Conservation (phyloP, 768 basidiomycete genomes). For the Leccinellum luteum region DNA sequence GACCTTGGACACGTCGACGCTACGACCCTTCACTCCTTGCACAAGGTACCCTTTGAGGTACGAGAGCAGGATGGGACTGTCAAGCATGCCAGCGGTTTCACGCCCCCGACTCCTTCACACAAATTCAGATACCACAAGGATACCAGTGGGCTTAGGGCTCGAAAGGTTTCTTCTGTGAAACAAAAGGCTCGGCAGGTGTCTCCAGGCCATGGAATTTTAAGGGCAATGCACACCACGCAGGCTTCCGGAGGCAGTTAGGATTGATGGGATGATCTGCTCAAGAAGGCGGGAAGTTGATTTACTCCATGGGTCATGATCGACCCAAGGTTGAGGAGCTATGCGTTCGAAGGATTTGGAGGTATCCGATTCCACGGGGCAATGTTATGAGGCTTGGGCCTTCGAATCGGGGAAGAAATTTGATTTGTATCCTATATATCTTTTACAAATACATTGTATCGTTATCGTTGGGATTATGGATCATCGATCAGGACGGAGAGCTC, state of each 20-base stretch:
- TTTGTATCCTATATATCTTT: neutral
- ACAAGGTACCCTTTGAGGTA: conserved; percentile 45
- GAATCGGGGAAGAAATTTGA: neutral
- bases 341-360: neutral
- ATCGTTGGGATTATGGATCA: too few relatives aligned
- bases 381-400: neutral
- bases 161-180: conserved; percentile 16
- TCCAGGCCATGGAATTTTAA: conserved; percentile 12
- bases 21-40: conserved; percentile 21
- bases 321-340: neutral
- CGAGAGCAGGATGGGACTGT: conserved; percentile 36
- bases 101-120: conserved; percentile 40
- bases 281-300: conserved; percentile 1
- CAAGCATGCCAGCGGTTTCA: conserved; percentile 42
- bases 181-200: conserved; percentile 11
- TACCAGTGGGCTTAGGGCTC: conserved; percentile 12
- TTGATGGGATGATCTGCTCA: conserved; percentile 4
- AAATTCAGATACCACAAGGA: conserved; percentile 30
- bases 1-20: conserved; percentile 26
- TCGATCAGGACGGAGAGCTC: too few relatives aligned
- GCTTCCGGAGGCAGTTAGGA: conserved; percentile 14
- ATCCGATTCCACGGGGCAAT: neutral
- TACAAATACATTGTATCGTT: neutral
- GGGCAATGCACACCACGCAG: conserved; percentile 22
- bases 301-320: conserved; percentile 21